These are phyloP conservation scores for Ricinus communis DNA, from an alignment of 345 rosid species.

Conservation along the genomic window DNA sequence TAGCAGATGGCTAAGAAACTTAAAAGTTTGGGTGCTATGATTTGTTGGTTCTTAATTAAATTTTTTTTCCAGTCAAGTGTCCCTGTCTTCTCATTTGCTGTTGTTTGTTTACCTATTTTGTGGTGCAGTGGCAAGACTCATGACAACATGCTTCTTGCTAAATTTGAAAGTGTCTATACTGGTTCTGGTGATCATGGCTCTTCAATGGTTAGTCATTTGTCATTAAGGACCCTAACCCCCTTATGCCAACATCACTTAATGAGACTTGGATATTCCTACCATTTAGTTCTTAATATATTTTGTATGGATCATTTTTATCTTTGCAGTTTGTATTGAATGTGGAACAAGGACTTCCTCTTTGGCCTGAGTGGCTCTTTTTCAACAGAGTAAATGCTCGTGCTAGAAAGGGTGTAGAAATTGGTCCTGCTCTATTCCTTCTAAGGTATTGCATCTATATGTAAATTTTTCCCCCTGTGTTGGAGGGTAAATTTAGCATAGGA, in stretches of 20 bases:
- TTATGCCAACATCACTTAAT: background rate
- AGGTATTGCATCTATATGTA: constrained; percentile 41
- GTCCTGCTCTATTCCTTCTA: constrained; percentile 69
- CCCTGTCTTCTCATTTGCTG: constrained; percentile 16
- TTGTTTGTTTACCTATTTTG: constrained; percentile 19
- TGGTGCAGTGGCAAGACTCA: constrained; percentile 73
- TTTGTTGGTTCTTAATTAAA: background rate
- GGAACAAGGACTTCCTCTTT: constrained; percentile 92
- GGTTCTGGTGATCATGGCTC: constrained; percentile 93
- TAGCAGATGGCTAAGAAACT: constrained; percentile 10
- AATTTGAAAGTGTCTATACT: constrained; percentile 78
- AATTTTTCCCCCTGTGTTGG: background rate
- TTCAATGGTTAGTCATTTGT: constrained; percentile 65
- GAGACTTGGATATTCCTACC: background rate
- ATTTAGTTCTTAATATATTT: background rate
- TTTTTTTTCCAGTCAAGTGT: constrained; percentile 2
- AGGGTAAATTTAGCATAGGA: no score
- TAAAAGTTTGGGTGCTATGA: background rate
- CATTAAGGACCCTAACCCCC: background rate
- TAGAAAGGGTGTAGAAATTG: constrained; percentile 72
- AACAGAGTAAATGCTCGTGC: constrained; percentile 84
- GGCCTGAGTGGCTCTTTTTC: constrained; percentile 85
- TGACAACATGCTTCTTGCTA: constrained; percentile 76
- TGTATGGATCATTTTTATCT: constrained; percentile 19
- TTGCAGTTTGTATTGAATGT: constrained; percentile 77